Evolutionary conservation across 2,329 filamentous ascomycete genomes (phyloP).

Genomic region (Atkinsonella texensis): DNA sequence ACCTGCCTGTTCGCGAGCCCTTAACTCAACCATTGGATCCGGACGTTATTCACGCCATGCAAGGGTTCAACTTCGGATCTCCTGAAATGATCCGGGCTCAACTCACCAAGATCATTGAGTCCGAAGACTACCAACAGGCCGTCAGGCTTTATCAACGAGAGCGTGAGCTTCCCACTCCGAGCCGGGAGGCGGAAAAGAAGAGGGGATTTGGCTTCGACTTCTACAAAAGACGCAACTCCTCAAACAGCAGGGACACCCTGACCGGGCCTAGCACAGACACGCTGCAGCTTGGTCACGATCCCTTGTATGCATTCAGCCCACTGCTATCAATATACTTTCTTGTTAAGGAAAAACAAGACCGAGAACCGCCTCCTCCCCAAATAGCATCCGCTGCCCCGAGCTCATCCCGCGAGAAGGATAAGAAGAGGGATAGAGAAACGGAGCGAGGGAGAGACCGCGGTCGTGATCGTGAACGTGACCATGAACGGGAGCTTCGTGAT

Average conservation of each 20-base stretch:
- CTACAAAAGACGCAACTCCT: conserved; percentile 87
- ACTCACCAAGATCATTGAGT: conserved; percentile 76
- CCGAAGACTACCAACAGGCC: conserved; percentile 84
- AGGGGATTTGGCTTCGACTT: conserved; percentile 88
- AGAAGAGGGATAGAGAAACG: conserved; percentile 8
- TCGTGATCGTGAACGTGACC: conserved; percentile 11
- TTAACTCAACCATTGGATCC: conserved; percentile 73
- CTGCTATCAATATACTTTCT: conserved; percentile 91
- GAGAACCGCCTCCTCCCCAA: conserved; percentile 44
- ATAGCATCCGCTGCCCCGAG: background rate
- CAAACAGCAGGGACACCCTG: conserved; percentile 77
- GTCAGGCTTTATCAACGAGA: conserved; percentile 59
- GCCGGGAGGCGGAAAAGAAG: conserved; percentile 63
- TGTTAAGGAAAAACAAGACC: conserved; percentile 86
- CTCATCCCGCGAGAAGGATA: background rate
- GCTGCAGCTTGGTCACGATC: conserved; percentile 70
- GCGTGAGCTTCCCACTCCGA: conserved; percentile 45
- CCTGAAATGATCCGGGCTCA: conserved; percentile 73
- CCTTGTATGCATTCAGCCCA: conserved; percentile 85
- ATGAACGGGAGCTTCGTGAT: conserved; percentile 11
- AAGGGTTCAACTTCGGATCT: conserved; percentile 91
- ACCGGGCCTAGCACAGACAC: conserved; percentile 75
- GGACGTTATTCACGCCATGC: conserved; percentile 84
- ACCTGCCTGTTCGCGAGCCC: conserved; percentile 71
- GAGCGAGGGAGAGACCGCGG: conserved; percentile 18